Base-by-base conservation (phyloP, 495 filamentous ascomycete genomes). In the Antarctomyces pellizariae region DNA sequence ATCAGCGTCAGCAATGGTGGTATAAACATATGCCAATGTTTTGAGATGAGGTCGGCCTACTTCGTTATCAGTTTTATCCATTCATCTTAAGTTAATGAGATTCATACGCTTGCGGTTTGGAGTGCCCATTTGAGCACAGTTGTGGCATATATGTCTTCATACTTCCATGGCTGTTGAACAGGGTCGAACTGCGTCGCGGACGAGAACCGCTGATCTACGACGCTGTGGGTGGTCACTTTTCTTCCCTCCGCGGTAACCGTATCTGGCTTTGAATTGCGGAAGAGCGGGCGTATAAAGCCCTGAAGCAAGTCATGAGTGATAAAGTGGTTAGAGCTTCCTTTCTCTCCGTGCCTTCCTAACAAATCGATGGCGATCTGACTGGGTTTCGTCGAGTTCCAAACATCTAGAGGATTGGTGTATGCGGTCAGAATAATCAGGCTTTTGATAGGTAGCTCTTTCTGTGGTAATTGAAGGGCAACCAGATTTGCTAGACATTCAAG, bases 1-100 rank as follows among this genome's bases (percentile, higher is more conserved):
- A 78, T 56, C 1, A 95, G 53, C 3, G 71, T 64, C 2, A 97
- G 59, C 0, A 92, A 52, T 1, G 77, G 74, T 1, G 86, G 86
- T n/a, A 84, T 58, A 22, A 76, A 62, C n/a, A 89, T 60, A 0
- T 64, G 67, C 67, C 82, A 92, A 31, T 75, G 55, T 3, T 45
- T 5, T 11, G 27, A 24, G 1, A 51, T 25, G 1, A 32, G 22
- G 3, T n/a, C 18, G 23, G 34, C 35, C 43, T 42, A 27, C 7
- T 16, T 21, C n/a, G 18, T 24, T 26, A 18, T n/a, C 8, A 32
- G 24, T 8, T 31, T 9, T 15, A 3, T 22, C 10, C 8, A 19
- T 22, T 11, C n/a, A 32, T 20, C 14, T 7, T 8, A 31, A 24
- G 7, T 13, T 25, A 30, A 20, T 22, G 22, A 19, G 22, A 30